Percentiles rank a stretch among this genome's conserved stretches.
Conservation (phyloP, 2,329 filamentous ascomycete genomes). For the Gremmenia infestans region DNA sequence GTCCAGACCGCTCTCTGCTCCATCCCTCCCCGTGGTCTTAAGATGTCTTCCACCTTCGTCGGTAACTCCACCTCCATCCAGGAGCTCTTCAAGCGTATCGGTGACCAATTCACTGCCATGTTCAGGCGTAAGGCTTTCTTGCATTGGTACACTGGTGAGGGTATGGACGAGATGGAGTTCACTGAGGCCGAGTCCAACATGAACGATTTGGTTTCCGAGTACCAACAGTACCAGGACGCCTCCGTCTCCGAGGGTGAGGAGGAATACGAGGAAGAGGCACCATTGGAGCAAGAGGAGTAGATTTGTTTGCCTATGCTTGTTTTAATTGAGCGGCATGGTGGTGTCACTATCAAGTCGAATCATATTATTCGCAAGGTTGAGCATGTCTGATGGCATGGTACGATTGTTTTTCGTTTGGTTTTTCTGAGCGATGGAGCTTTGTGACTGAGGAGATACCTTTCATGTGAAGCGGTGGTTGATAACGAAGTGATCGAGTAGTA, state of each 20-base stretch:
- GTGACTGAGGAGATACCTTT: conserved; percentile 23
- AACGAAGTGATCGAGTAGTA: conserved; percentile 23
- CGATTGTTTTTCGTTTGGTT: conserved; percentile 24
- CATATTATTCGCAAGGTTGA: conserved; percentile 22
- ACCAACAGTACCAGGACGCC: conserved; percentile 99
- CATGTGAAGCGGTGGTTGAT: conserved; percentile 15
- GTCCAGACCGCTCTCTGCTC: conserved; percentile 99
- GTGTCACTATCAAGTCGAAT: conserved; percentile 21
- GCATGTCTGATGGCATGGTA: conserved; percentile 16
- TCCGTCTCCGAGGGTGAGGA: conserved; percentile 96
- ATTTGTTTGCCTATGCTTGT: conserved; percentile 14
- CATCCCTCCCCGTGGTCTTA: conserved; percentile 92
- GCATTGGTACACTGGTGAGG: conserved; percentile 99
- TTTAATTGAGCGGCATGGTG: conserved; percentile 16
- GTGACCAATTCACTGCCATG: conserved; percentile 99
- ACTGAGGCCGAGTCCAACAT: conserved; percentile 99
- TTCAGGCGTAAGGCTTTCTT: conserved; percentile 99
- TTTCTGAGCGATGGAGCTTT: conserved; percentile 23
- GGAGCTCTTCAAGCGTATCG: conserved; percentile 99
- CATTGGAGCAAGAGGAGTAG: conserved; percentile 62
- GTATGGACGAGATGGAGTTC: conserved; percentile 99
- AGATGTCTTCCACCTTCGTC: conserved; percentile 99
- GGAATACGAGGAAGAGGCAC: conserved; percentile 78
- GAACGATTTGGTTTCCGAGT: conserved; percentile 99
- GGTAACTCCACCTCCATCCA: conserved; percentile 99